Conservation (phyloP, 2,329 filamentous ascomycete species). For the Endocalyx cinctus region DNA sequence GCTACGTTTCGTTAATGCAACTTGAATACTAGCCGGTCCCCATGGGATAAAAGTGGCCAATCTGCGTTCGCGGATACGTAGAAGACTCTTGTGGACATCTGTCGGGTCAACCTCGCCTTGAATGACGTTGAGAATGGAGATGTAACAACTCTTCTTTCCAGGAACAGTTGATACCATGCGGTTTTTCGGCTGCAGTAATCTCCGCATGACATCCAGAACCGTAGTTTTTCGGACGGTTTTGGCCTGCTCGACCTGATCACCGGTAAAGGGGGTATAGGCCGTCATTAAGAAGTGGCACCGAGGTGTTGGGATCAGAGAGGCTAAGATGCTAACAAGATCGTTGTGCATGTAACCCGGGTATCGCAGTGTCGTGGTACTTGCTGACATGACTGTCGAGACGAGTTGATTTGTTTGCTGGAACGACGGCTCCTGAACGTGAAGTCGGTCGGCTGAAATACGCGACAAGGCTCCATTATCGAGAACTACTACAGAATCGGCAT, state of each 20-base stretch:
- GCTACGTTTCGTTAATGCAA: constrained; percentile 92
- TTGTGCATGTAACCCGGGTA: constrained; percentile 99
- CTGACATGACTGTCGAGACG: constrained; percentile 97
- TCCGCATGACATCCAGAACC: constrained; percentile 94
- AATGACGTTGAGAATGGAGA: constrained; percentile 97
- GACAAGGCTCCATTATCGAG: constrained; percentile 93
- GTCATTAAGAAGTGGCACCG: constrained; percentile 98
- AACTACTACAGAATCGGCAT: constrained; percentile 95
- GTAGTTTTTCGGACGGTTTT: constrained; percentile 98
- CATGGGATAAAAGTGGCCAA: constrained; percentile 97
- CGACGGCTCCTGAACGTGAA: constrained; percentile 92
- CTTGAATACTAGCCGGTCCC: constrained; percentile 96
- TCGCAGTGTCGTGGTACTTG: constrained; percentile 89
- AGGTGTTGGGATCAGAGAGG: constrained; percentile 91
- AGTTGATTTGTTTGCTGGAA: constrained; percentile 98
- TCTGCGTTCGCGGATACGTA: constrained; percentile 89
- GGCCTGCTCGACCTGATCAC: constrained; percentile 91
- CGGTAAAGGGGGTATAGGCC: constrained; percentile 95
- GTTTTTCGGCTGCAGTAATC: constrained; percentile 94
- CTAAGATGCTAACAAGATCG: constrained; percentile 93
- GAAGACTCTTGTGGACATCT: constrained; percentile 95
- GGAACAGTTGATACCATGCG: constrained; percentile 97
- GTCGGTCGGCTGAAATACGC: constrained; percentile 86
- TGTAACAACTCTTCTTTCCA: constrained; percentile 97
- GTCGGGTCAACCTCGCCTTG: constrained; percentile 98